phyloP scores from a whole-genome alignment of 371 early-diverging fungal genomes.

The Nematocida homosporus region DNA sequence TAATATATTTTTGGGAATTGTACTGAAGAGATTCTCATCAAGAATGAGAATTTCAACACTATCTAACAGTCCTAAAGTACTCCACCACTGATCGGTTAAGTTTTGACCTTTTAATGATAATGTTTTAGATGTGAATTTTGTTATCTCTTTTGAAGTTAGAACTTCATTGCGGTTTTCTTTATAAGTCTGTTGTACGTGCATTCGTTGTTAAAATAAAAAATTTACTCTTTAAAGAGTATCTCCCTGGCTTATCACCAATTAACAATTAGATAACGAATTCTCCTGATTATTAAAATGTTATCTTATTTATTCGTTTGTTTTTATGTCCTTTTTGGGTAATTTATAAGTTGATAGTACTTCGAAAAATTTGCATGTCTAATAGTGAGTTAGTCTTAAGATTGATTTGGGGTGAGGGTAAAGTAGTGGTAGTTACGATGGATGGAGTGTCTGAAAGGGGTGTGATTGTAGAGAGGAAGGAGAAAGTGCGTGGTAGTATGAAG shows the following conservation, averaged over 20 bases:
- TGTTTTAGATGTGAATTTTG: slow-evolving; percentile 26
- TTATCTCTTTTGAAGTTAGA: neutral
- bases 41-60: slow-evolving; percentile 45
- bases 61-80: neutral
- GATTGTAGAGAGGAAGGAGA: slow-evolving; percentile 43
- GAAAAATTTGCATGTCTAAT: too few species aligned
- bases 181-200: slow-evolving; percentile 49
- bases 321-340: too few species aligned
- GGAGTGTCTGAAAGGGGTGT: slow-evolving; percentile 22
- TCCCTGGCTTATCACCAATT: slow-evolving; percentile 11
- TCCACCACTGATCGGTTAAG: slow-evolving; percentile 32
- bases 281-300: too few species aligned
- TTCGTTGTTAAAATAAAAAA: slow-evolving; percentile 56
- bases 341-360: too few species aligned
- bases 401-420: slow-evolving; percentile 16
- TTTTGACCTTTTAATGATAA: slow-evolving; percentile 39
- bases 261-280: too few species aligned
- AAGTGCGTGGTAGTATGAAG: slow-evolving; percentile 1
- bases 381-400: too few species aligned
- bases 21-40: slow-evolving; percentile 47
- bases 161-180: slow-evolving; percentile 41
- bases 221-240: slow-evolving; percentile 32
- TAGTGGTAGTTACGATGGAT: neutral
- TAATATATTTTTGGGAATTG: slow-evolving; percentile 12
- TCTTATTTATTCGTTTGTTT: too few species aligned